A percentile compares a stretch with the other conserved stretches of the same genome.
Evolutionary conservation across 306 rosid species (phyloP).

Genomic region (Herpetospermum pedunculosum): DNA sequence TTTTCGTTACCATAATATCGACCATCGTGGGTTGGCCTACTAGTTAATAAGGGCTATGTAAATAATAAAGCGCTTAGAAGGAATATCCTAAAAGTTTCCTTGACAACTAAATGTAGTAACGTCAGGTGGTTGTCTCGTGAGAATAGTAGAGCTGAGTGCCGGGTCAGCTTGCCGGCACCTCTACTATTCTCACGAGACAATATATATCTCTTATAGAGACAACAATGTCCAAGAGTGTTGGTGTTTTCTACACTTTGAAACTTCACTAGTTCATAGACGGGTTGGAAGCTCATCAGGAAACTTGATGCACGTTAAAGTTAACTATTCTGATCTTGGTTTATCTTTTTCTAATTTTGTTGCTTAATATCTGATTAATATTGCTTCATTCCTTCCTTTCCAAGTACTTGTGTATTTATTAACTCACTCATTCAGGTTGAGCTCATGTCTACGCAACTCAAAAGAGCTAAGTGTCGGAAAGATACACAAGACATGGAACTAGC

Average conservation of each 20-base stretch:
- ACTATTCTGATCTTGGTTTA: not conserved
- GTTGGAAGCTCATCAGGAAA: not conserved
- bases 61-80: too few species aligned
- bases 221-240: not conserved
- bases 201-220: not conserved
- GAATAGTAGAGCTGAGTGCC: too few species aligned
- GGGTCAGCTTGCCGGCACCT: too few species aligned
- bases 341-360: not conserved
- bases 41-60: too few species aligned
- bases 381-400: not conserved
- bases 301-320: not conserved
- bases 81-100: too few species aligned
- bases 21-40: too few species aligned
- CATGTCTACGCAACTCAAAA: conserved; percentile 60
- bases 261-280: not conserved
- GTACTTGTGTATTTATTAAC: conserved; percentile 1
- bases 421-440: conserved; percentile 56
- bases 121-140: too few species aligned
- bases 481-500: conserved; percentile 92
- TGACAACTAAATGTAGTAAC: too few species aligned
- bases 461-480: conserved; percentile 56
- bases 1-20: too few species aligned
- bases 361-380: not conserved
- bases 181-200: too few species aligned
- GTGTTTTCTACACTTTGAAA: not conserved